These are phyloP conservation scores for Crithidia expoeki DNA, from an alignment of 208 protist genomes.

Conservation along the genomic window DNA sequence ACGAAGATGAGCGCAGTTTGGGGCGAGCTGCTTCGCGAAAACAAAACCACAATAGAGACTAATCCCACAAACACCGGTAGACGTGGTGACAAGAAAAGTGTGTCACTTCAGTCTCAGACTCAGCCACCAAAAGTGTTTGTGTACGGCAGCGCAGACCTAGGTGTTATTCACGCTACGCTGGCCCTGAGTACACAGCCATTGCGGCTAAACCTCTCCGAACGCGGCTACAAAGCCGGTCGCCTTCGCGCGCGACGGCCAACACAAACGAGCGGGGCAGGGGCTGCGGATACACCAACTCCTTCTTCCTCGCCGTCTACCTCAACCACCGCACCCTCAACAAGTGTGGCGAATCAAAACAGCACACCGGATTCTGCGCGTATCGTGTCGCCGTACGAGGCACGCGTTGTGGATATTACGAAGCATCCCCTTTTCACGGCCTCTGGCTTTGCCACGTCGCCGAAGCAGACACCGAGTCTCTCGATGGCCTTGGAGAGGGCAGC, in stretches of 20 bases:
- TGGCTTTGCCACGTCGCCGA: constrained; percentile 49
- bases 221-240: neutral
- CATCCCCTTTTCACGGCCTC: constrained; percentile 66
- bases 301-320: neutral
- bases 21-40: constrained; percentile 24
- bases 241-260: neutral
- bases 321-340: neutral
- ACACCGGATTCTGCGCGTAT: neutral
- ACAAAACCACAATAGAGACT: neutral
- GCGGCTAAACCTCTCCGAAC: neutral
- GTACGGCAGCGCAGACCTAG: constrained; percentile 59
- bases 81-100: no score
- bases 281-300: neutral
- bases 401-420: constrained; percentile 57
- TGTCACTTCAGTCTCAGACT: neutral
- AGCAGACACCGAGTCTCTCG: constrained; percentile 36
- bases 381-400: constrained; percentile 52
- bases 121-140: constrained; percentile 49
- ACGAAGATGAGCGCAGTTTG: constrained; percentile 33
- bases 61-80: neutral
- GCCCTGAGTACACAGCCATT: constrained; percentile 18
- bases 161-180: constrained; percentile 57
- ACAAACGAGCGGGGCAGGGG: neutral
- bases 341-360: neutral
- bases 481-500: constrained; percentile 51